Base-by-base conservation (phyloP, 768 basidiomycete genomes). In the Trichaptum fuscoviolaceum region DNA sequence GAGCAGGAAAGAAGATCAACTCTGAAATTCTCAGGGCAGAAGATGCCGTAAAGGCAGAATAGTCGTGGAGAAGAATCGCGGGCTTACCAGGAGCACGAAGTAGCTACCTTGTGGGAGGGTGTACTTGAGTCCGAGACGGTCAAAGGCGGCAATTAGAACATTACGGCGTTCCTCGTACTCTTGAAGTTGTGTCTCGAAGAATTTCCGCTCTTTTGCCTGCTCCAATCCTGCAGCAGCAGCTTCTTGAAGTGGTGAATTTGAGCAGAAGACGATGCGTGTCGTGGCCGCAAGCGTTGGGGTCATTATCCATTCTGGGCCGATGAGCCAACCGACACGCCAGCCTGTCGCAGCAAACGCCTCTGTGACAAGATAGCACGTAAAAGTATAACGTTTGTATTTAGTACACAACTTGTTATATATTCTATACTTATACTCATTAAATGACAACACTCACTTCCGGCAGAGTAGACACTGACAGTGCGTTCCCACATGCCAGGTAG, bases 401-500 rank as follows among this genome's bases (percentile, higher is more conserved):
- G 42, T 52, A 52, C 42, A 52, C 20, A 52, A 15, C 15, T 52
- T 52, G 20, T 17, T 7, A 7, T 52, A 20, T 52, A 12, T 5
- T 52, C 3, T 52, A 52, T 52, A 52, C 42, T 52, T 52, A 20
- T 52, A 20, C 20, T n/a, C 26, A 2, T 34, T 58, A 57, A 26
- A 52, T 35, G 36, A 35, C 24, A 30, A 20, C 6, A 77, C 88
- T 79, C 77, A 94, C 94, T 96, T 71, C 95, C 95, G 30, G 93
- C 96, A n/a, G 94, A 96, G 57, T 91, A 88, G 65, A 98, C 93
- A 7, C 96, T 98, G 58, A 99, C 88, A 0, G 97, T 99, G 58
- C 97, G 88, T 70, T 98, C 93, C 96, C 96, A 99, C 93, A 99
- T 97, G 24, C 95, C 93, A 6, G 95, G 96, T n/a, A 99, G 83